Base-by-base conservation (phyloP, 345 rosid species). In the Aethionema arabicum region DNA sequence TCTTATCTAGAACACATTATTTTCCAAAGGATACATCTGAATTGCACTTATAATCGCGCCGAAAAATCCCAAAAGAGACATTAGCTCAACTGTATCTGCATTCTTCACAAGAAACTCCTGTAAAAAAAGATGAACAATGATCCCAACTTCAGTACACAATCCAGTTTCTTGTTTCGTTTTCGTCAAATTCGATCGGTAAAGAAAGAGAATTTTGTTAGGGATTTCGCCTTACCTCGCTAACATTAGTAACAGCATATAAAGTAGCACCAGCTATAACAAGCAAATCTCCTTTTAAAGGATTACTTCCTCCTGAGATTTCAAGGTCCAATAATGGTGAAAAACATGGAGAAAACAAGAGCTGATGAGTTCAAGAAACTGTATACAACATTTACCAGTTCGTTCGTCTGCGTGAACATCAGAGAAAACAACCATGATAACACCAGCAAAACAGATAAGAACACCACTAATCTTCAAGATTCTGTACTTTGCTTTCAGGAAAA, bases 321-420 rank as follows among this genome's bases (percentile, higher is more conserved):
- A 4, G 43, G 15, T 31, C n/a, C 29, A 2, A 35, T 10, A 11
- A 3, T 21, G 16, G 29, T 14, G 31, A 68, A 51, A 8, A 6
- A 49, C 27, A 21, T 21, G 27, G 27, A 21, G 27, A 21, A 21
- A 21, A 1, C 27, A 11, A 36, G 38, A 65, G 33, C 0, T 12
- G 50, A 13, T 32, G 38, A 21, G 27, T 21, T 21, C 27, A 21
- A 21, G 27, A 41, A 14, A 27, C 45, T 51, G 38, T 2, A 41
- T 14, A 11, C 29, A 8, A 32, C 37, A 38, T 65, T 80, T 21
- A 88, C 95, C 90, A 67, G 87, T 76, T 79, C 88, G 75, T 60
- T 79, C 90, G 5, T 76, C 76, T 11, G 90, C 50, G 69, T 93
- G 97, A 57, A 93, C 99, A 76, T 93, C 99, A 38, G 97, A 93